Evolutionary conservation across 2,329 filamentous ascomycete genomes (phyloP), one percentile per base, ranked within the genome.

Genomic region (Beauveria medogensis): DNA sequence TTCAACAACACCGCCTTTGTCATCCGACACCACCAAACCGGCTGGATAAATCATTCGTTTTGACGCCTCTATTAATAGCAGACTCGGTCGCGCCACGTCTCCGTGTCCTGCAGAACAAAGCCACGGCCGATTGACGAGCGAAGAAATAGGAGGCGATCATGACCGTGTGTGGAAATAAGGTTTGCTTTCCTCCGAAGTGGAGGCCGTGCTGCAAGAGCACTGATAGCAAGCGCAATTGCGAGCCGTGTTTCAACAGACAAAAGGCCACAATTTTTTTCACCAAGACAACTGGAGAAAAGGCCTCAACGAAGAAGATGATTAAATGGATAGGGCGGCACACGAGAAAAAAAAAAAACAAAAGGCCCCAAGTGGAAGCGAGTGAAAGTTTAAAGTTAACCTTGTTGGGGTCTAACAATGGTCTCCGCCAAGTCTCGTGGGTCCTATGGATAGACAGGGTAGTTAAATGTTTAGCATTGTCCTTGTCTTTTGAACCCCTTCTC

Each of bases 371-470:
- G 51, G 28, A 48, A 48, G 28, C 20, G 44, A 57, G 34, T 41
- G 24, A 44, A 55, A 62, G 50, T 57, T 48, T 52, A 59, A 60
- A 54, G 24, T 60, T 54, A 47, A 56, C 54, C 54, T 57, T 57
- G 44, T 16, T 20, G 30, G 28, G 28, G 55, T 44, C 53, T 48
- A 41, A 24, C 41, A 50, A n/a, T 30, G 51, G 34, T 37, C 12
- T 37, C 34, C 6, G 10, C 30, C 14, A 18, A 14, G 14, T 14
- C 22, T 41, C 52, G 8, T 37, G 52, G 34, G 20, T 41, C 34
- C 20, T 37, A 54, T 37, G 16, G 37, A 44, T 37, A 22, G 24
- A 22, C 22, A 16, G 22, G 14, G 9, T 37, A 37, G 34, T 5
- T 37, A 10, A 37, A 16, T 37, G 34, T 37, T 37, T 37, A 24